Evolutionary conservation across 345 rosid species (phyloP), one percentile per base, ranked within the genome.

Genomic region (Pseudoturritis turrita): DNA sequence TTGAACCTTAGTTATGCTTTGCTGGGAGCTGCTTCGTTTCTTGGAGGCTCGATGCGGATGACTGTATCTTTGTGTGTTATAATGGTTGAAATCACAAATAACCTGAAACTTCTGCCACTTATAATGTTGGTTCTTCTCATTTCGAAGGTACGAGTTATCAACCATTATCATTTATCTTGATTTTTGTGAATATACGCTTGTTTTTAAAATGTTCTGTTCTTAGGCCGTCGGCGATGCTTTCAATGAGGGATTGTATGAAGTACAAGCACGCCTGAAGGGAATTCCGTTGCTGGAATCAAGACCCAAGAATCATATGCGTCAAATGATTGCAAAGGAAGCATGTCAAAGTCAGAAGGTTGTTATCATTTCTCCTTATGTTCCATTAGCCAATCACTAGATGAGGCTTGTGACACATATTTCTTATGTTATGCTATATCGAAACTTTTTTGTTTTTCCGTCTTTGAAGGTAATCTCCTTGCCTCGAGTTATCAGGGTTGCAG

Each of bases 181-280:
- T 72, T 45, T 10, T 31, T 45, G 50, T 31, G 61, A 31, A 47
- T 70, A 23, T 54, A 26, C 10, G 18, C 53, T 29, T 14, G 23
- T 14, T 52, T 41, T 43, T 43, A 28, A 61, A 65, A 22, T 49
- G 9, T 52, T 75, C 52, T 55, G 19, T 18, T 72, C 75, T 62
- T 85, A 95, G 97, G 97, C 99, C 44, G 99, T 91, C 26, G 99
- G 99, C 57, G 99, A 95, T 87, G 96, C 89, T 71, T 95, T 95
- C 77, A 95, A 89, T 77, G 98, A 91, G 80, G 97, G 99, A 62
- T 58, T 95, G 31, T 91, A 91, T 73, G 99, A 95, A 80, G 94
- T 83, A 70, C 97, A 91, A 81, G 96, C 96, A 28, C 84, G 75
- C 41, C 71, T 91, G 71, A 86, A 81, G 83, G 89, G 90, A 73